phyloP scores from a whole-genome alignment of 129 eudicot genomes.

The Pulicaria dysenterica region DNA sequence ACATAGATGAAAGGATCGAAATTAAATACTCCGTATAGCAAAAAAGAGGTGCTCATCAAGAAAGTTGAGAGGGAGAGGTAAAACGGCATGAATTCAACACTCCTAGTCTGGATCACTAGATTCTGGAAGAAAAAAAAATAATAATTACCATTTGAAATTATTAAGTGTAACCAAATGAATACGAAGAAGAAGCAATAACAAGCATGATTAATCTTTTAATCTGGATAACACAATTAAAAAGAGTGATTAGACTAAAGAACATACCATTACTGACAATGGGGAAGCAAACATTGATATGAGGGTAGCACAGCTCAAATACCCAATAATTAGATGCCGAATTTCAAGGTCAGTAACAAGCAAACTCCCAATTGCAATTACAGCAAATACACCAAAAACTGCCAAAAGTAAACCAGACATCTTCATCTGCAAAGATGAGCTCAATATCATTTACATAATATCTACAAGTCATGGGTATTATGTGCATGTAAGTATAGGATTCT shows the following conservation, averaged over 20 bases:
- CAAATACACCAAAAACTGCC: conserved; percentile 63
- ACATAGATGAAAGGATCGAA: conserved; percentile 77
- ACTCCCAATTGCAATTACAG: conserved; percentile 54
- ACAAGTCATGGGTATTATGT: background rate
- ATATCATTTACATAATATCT: background rate
- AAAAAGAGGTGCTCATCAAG: conserved; percentile 81
- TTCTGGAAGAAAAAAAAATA: conserved; percentile 47
- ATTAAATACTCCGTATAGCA: conserved; percentile 73
- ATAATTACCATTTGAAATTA: background rate
- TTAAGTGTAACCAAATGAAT: background rate
- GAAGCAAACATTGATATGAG: conserved; percentile 96
- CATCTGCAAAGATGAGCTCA: conserved; percentile 51
- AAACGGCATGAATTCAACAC: conserved; percentile 95
- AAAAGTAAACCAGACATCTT: conserved; percentile 57
- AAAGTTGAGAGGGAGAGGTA: conserved; percentile 81
- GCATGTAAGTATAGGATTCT: conserved; percentile 5
- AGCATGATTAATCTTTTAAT: background rate
- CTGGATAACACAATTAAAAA: background rate
- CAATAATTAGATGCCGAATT: conserved; percentile 57
- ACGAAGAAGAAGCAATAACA: background rate
- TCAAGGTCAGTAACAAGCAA: conserved; percentile 55
- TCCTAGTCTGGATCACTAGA: conserved; percentile 71
- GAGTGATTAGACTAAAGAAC: conserved; percentile 20
- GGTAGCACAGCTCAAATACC: conserved; percentile 73
- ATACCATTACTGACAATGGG: conserved; percentile 79